Evolutionary conservation across 2,329 filamentous ascomycete genomes (phyloP), one percentile per base, ranked within the genome.

Genomic region (Neofusicoccum parvum): DNA sequence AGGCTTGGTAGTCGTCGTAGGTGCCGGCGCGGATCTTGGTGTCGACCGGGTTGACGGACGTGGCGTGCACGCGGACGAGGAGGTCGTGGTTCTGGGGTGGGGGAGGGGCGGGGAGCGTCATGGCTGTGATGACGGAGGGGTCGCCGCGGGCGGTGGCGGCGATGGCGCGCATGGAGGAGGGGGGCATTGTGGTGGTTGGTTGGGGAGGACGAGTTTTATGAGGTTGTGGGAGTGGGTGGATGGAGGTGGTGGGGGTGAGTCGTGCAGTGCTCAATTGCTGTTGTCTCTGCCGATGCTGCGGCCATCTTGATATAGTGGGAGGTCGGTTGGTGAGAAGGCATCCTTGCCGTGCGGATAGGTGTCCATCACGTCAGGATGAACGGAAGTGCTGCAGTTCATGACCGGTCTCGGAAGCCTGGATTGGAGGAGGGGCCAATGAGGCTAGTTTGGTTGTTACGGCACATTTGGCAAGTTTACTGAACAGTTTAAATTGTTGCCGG

Each of bases 21-120:
- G 64, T 72, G 41, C 71, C 73, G 23, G 68, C 69, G 20, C 74
- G 72, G 51, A 74, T 69, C 68, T 80, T 80, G 27, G 72, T 77
- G 65, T 80, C 78, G 46, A 80, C 72, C 2, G 78, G 79, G 46
- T 80, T 80, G 41, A 80, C 71, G 73, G 77, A 76, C 53, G 69
- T 72, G 14, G 76, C 78, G 69, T 76, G 73, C 53, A 79, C 71
- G 53, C 76, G 77, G 11, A 80, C 69, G 4, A 80, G 69, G 9
- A 80, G 49, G 67, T 80, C 75, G 54, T 75, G 69, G n/a, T 74
- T 74, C 45, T 69, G 46, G 7, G 74, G 73, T 10, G 68, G 66
- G 7, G 69, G 65, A 14, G 75, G 76, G 43, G 71, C 71, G 2
- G 73, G 70, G 74, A 82, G 67, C 15, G 71, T 63, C 11, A 70